Evolutionary conservation across 148 eudicot genomes (phyloP).

Genomic region (Rhododendron molle): DNA sequence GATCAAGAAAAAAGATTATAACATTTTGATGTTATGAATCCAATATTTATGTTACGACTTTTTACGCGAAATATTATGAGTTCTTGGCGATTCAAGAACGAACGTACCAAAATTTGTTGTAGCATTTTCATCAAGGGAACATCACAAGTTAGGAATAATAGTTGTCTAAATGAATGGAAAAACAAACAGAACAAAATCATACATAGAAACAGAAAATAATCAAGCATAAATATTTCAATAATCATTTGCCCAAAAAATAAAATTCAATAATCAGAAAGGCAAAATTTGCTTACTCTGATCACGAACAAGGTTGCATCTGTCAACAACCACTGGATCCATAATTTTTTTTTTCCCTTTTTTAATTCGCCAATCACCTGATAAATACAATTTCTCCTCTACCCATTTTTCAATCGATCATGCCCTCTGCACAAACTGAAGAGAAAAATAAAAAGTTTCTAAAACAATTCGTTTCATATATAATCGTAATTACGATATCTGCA

Average conservation of each 20-base stretch:
- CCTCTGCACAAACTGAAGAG: not conserved
- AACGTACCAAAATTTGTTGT: not conserved
- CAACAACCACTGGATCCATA: constrained; percentile 18
- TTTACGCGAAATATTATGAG: not conserved
- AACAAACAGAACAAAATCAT: not conserved
- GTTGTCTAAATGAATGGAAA: not conserved
- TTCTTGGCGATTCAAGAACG: not conserved
- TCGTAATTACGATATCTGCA: not conserved
- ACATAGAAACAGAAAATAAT: not conserved
- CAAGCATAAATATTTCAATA: not conserved
- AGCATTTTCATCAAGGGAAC: not conserved
- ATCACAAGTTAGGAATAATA: not conserved
- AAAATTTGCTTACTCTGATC: constrained; percentile 14
- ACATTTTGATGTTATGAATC: not conserved
- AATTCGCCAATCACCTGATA: constrained; percentile 31
- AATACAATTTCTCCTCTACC: not conserved
- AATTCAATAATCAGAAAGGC: not conserved
- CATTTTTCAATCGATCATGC: not conserved
- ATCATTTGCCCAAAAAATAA: not conserved
- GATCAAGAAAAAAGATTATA: not conserved
- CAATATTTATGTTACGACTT: not conserved
- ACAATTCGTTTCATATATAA: not conserved
- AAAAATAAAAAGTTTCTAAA: not conserved
- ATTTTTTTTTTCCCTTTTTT: not conserved
- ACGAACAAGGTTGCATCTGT: constrained; percentile 11